Base-by-base conservation (phyloP, 805 yeast species). In the Kluyveromyces siamensis region DNA sequence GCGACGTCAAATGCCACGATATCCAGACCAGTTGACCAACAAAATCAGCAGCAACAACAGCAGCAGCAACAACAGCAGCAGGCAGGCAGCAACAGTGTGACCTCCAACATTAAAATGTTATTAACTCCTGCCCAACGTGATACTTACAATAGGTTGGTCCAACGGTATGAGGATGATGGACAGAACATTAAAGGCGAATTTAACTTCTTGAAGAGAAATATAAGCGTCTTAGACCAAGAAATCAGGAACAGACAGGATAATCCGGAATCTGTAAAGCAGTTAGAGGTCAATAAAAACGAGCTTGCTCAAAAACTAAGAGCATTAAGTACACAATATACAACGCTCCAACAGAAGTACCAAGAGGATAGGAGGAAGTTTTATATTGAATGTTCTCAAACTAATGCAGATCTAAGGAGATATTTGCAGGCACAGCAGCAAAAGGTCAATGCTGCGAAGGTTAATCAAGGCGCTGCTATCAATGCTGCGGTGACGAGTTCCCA, bases 351-450 rank as follows among this genome's bases (percentile, higher is more conserved):
- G 38, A 62, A 62, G 42, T 60, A 58, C 30, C 59, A 60, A 46
- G 62, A 60, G 40, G 60, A 57, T 13, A 63, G 63, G 41, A 62
- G 56, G 45, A 58, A 53, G 40, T 65, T 65, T 46, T 66, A 62
- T 48, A 56, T 66, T 11, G 68, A 65, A 44, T 65, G 67, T 49
- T 67, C 69, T 7, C 60, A 63, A 41, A 53, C 57, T 14, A 66
- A 66, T 48, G 62, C 66, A 18, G 61, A 57, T 14, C 47, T 66
- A 41, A 66, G 65, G 41, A 53, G 58, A 43, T 55, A 62, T 9
- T 49, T 66, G 37, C 63, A 64, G 40, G 57, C 55, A 40, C 65
- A 56, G 39, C 63, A 61, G 45, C 60, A 55, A 41, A 46, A 56
- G 33, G 51, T 53, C 25, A 49, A 41, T 47, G 37, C 48, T 2